Conservation (phyloP, 176 grass and related monocot genomes). For the Juncus effusus region DNA sequence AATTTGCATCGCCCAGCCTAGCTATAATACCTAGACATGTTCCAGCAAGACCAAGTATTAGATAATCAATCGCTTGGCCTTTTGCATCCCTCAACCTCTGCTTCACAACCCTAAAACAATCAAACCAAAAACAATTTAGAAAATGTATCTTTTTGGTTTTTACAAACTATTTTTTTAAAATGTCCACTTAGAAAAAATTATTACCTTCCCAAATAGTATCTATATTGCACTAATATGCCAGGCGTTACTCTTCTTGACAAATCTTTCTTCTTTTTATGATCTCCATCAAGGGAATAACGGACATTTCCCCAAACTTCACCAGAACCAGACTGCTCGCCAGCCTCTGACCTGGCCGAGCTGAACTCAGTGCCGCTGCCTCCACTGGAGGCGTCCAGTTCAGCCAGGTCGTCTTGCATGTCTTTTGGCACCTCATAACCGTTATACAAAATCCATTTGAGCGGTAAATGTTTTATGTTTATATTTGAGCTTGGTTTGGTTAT, state of each 20-base stretch:
- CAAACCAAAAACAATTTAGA: slow-evolving; percentile 23
- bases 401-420: slow-evolving; percentile 59
- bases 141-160: background rate
- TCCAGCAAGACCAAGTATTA: slow-evolving; percentile 90
- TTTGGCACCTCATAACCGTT: slow-evolving; percentile 77
- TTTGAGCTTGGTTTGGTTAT: slow-evolving; percentile 56
- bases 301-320: slow-evolving; percentile 46
- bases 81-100: slow-evolving; percentile 73
- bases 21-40: slow-evolving; percentile 82
- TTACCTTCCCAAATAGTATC: slow-evolving; percentile 84
- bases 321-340: slow-evolving; percentile 23
- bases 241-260: slow-evolving; percentile 55
- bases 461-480: slow-evolving; percentile 57
- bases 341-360: background rate
- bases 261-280: slow-evolving; percentile 55
- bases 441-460: slow-evolving; percentile 79
- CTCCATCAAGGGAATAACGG: slow-evolving; percentile 50
- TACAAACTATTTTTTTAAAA: too few relatives aligned
- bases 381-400: slow-evolving; percentile 33
- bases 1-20: slow-evolving; percentile 53
- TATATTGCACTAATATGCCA: slow-evolving; percentile 66
- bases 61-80: slow-evolving; percentile 75
- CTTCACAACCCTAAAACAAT: slow-evolving; percentile 65
- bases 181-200: too few relatives aligned
- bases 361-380: background rate